Base-by-base conservation (phyloP, 2,329 filamentous ascomycete species). In the Paecilomyces sp. region DNA sequence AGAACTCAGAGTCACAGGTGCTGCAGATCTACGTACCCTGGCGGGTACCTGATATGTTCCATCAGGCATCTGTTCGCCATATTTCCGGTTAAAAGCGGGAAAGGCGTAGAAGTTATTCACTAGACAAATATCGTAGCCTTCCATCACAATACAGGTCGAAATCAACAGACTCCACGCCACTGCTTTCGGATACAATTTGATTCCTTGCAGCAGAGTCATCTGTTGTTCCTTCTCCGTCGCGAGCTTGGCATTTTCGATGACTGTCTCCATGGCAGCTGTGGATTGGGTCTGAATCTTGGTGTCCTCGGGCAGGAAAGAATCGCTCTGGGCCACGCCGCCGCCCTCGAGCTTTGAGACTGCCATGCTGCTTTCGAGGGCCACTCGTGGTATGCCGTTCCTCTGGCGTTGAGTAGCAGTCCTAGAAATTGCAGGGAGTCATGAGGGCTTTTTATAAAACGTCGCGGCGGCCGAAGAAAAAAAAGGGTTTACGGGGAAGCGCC, bases 71-170 rank as follows among this genome's bases (percentile, higher is more conserved):
- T 60, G 56, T 58, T 69, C 68, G 25, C 76, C 76, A 59, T 79
- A 79, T 55, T 77, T 78, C 52, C 63, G 63, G 57, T 74, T 76
- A 65, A 78, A 79, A 56, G 72, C 68, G 0, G 68, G 66, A 57
- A 77, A 77, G 63, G 68, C 75, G 77, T 85, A 92, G 70, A 94
- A 91, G 75, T 92, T 92, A 78, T 88, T 91, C 67, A 94, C 85
- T 57, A 95, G 79, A 68, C 85, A 87, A 60, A 94, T 81, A 70
- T 96, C 91, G 77, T 92, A 95, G 34, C 90, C 91, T 74, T 96
- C 91, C 92, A 96, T 96, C 68, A 85, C 86, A 69, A 96, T 94
- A 71, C 89, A 92, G 0, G 90, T 93, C n/a, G 89, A 93, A 74
- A 96, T 92, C 61, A 95, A 79, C 56, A 96, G 69, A 67, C 87